Percentiles rank a stretch among this genome's conserved stretches.
Conservation (phyloP, 148 eudicot species). For the Fagopyrum esculentum region DNA sequence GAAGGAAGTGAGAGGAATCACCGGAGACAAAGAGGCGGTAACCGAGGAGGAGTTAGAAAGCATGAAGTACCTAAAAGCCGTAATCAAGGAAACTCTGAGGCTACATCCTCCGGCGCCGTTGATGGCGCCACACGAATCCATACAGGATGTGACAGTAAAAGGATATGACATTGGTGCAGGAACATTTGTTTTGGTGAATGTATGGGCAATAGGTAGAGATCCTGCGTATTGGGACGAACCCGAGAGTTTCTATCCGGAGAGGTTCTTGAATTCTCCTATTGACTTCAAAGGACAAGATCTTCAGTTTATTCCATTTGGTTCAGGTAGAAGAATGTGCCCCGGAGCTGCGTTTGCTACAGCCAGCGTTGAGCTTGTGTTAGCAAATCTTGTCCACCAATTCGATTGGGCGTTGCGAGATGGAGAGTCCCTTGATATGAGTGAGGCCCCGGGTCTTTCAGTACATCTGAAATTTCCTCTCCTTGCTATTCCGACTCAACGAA, state of each 20-base stretch:
- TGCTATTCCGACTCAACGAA: constrained; percentile 11
- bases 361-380: constrained; percentile 27
- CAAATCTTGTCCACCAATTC: constrained; percentile 27
- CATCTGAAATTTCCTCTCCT: constrained; percentile 17
- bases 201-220: constrained; percentile 32
- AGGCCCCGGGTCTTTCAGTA: constrained; percentile 6
- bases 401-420: constrained; percentile 23
- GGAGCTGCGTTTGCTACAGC: constrained; percentile 23
- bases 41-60: constrained; percentile 21
- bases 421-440: constrained; percentile 18
- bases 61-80: constrained; percentile 27
- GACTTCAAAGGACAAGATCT: constrained; percentile 31
- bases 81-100: constrained; percentile 25
- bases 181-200: constrained; percentile 23
- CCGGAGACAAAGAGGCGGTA: constrained; percentile 7
- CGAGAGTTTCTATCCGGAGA: constrained; percentile 28
- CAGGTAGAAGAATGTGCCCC: constrained; percentile 32
- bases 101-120: constrained; percentile 12
- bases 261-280: constrained; percentile 19
- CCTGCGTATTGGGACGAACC: constrained; percentile 24
- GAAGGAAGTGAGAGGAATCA: constrained; percentile 20
- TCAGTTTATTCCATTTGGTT: constrained; percentile 33
- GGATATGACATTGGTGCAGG: constrained; percentile 23
- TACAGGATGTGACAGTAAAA: constrained; percentile 13
- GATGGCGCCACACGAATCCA: not conserved